Base-by-base conservation (phyloP, 192 early-diverging fungal species). In the Coemansia asiatica region DNA sequence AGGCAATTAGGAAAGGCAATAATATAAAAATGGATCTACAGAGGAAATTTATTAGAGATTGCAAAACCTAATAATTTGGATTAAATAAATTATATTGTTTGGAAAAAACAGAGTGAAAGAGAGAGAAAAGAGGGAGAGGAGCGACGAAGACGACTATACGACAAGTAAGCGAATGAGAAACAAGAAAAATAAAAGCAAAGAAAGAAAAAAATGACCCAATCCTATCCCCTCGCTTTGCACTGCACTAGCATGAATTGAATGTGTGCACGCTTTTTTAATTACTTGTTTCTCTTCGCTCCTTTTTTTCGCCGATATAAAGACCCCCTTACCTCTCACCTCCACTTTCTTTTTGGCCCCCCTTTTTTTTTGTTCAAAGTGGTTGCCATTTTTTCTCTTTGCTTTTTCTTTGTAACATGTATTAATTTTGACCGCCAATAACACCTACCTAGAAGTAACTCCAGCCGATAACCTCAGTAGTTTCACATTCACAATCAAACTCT, bases 1-100 rank as follows among this genome's bases (percentile, higher is more conserved):
- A n/a, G n/a, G 40, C 40, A 44, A 44, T 44, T 44, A 44, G 40
- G 40, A 44, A 44, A 44, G 40, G 40, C 40, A 44, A 44, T 44
- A 44, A 44, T 44, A 44, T 44, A 44, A 44, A 16, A 16, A 2
- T 44, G 40, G 40, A 44, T 44, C 40, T 44, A 44, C 40, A 53
- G 18, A 16, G 50, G 4, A 53, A 53, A 53, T 7, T 53, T 53
- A 27, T 53, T 27, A 53, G 26, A 53, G 26, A 53, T 53, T 53
- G 50, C 50, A 23, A 53, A 50, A 53, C 26, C 21, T 22, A 53
- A 53, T 26, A 22, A 53, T 53, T 22, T 26, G 50, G 26, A 53
- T 13, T 10, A 53, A 27, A 53, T 6, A 22, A 53, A 53, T 22
- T 22, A 53, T 53, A 27, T 53, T 53, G 22, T 26, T 22, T 7